Percentiles rank a stretch among this genome's conserved stretches.
phyloP scores from a whole-genome alignment of 805 yeast genomes.

The Nakazawaea peltata region DNA sequence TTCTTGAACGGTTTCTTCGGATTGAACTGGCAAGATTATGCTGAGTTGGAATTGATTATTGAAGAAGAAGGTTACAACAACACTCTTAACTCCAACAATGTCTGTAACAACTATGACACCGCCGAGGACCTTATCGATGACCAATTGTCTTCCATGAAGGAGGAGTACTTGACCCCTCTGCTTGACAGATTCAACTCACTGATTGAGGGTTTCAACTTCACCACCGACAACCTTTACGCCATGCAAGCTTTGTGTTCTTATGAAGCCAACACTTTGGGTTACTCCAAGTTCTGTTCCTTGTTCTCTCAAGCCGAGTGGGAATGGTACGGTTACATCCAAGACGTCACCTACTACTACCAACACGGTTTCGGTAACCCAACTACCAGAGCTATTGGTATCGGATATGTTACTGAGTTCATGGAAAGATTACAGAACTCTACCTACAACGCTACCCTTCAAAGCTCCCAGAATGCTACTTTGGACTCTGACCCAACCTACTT shows the following conservation, averaged over 20 bases:
- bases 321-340: constrained; percentile 9
- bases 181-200: constrained; percentile 4
- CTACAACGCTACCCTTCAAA: neutral
- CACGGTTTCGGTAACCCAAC: constrained; percentile 5
- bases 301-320: constrained; percentile 32
- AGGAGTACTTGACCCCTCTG: neutral
- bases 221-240: constrained; percentile 21
- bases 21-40: constrained; percentile 14
- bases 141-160: neutral
- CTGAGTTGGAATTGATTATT: constrained; percentile 13
- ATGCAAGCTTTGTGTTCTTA: constrained; percentile 32
- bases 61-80: constrained; percentile 14
- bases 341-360: constrained; percentile 1
- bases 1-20: constrained; percentile 45
- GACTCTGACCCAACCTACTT: constrained; percentile 5
- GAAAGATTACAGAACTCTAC: constrained; percentile 4
- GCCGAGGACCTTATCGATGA: neutral
- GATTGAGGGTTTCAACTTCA: constrained; percentile 18
- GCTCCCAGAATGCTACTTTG: constrained; percentile 8
- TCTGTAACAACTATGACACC: constrained; percentile 11
- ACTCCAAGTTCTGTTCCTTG: constrained; percentile 29
- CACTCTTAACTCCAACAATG: constrained; percentile 12
- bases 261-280: constrained; percentile 31
- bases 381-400: constrained; percentile 8
- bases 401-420: constrained; percentile 4